A percentile compares a stretch with the other conserved stretches of the same genome.
Evolutionary conservation across 345 rosid genomes (phyloP).

Genomic region (Sonneratia caseolaris): DNA sequence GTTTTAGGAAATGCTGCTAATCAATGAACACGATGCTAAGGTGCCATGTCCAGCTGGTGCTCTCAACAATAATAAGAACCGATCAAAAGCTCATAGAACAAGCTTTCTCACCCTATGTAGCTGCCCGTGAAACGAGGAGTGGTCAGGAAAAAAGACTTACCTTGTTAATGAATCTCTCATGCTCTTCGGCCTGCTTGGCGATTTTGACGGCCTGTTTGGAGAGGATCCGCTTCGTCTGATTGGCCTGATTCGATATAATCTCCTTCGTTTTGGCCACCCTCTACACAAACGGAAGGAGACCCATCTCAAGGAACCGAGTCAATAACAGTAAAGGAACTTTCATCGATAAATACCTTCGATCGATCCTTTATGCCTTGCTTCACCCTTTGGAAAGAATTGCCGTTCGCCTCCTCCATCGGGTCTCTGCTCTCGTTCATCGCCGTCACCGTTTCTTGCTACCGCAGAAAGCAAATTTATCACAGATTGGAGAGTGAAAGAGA

Average conservation of each 20-base stretch:
- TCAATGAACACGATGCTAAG: neutral
- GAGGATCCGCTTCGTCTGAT: slow-evolving; percentile 63
- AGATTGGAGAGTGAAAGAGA: neutral
- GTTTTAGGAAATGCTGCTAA: neutral
- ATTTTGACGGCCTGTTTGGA: slow-evolving; percentile 89
- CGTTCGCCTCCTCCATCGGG: slow-evolving; percentile 25
- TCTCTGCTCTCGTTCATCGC: slow-evolving; percentile 43
- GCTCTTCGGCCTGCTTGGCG: slow-evolving; percentile 92
- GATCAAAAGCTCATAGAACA: neutral
- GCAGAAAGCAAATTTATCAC: neutral
- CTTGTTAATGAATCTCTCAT: slow-evolving; percentile 77
- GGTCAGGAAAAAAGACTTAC: slow-evolving; percentile 16
- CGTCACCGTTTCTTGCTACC: neutral
- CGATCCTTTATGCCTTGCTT: slow-evolving; percentile 50
- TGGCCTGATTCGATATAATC: slow-evolving; percentile 65
- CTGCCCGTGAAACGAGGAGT: no score
- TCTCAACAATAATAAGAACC: neutral
- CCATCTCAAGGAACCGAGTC: slow-evolving; percentile 11
- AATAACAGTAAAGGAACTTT: neutral
- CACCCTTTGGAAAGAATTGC: slow-evolving; percentile 25
- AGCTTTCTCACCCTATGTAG: no score
- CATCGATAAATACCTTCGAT: slow-evolving; percentile 16
- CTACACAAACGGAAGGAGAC: slow-evolving; percentile 18
- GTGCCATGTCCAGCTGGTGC: neutral
- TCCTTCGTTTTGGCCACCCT: slow-evolving; percentile 76